These are phyloP conservation scores for Solanum paucissectum DNA, from an alignment of 257 asterid species.

Conservation along the genomic window DNA sequence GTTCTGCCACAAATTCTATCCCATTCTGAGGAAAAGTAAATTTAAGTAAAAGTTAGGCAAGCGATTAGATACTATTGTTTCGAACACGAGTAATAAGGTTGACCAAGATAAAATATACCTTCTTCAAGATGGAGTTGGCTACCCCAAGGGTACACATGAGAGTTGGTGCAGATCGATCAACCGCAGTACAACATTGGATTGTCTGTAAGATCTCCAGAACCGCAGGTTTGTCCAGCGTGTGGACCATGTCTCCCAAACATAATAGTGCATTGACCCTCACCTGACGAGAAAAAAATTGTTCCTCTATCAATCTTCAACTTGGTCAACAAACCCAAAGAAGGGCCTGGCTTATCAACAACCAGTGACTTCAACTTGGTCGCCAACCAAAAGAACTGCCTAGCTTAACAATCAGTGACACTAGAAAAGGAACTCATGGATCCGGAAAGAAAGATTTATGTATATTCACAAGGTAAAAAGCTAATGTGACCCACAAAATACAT, in stretches of 20 bases:
- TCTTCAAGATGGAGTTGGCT: slow-evolving; percentile 82
- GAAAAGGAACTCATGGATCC: not conserved
- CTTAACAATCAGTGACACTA: not conserved
- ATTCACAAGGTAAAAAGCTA: not conserved
- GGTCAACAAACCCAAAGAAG: not conserved
- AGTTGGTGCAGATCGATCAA: slow-evolving; percentile 98
- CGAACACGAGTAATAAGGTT: not conserved
- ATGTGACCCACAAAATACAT: not conserved
- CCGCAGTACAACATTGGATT: slow-evolving; percentile 88
- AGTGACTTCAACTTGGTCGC: not conserved
- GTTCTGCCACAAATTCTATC: slow-evolving; percentile 75
- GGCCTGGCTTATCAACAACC: not conserved
- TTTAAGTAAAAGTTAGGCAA: not conserved
- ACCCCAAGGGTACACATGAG: slow-evolving; percentile 98
- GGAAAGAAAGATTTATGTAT: not conserved
- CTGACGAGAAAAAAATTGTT: slow-evolving; percentile 26
- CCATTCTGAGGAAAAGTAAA: slow-evolving; percentile 58
- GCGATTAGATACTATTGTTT: not conserved
- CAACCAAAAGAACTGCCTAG: not conserved
- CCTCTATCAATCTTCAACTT: not conserved
- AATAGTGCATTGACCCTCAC: slow-evolving; percentile 94
- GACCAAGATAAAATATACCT: slow-evolving; percentile 34
- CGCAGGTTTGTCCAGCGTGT: slow-evolving; percentile 70
- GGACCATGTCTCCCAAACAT: slow-evolving; percentile 86
- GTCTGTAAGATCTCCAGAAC: slow-evolving; percentile 77